Evolutionary conservation across 2,329 filamentous ascomycete genomes (phyloP), one percentile per base, ranked within the genome.

Genomic region (Botryotinia globosa): DNA sequence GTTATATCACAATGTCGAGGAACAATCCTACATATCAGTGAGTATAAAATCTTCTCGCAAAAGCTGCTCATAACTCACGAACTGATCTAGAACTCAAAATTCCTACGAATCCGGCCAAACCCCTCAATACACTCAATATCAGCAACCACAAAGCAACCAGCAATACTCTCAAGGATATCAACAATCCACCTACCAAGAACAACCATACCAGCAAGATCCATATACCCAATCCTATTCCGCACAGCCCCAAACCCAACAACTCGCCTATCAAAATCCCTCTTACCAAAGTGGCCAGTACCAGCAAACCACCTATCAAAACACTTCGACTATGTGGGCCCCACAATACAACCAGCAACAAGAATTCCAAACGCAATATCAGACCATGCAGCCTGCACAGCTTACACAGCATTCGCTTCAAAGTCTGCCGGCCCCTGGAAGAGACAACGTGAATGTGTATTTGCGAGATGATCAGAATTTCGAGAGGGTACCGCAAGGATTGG

Each of bases 391-490:
- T 7, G 51, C 29, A 1, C 51, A 71, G 10, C 65, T 70, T 6
- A 62, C 56, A 1, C 61, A 67, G 3, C 56, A 65, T n/a, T 72
- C 75, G 18, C 37, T 72, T 0, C 70, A 42, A 8, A 22, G 6
- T 20, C 29, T 72, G 6, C 51, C 70, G 4, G 1, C 7, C 4
- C 63, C 70, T 16, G 48, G 51, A 14, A 58, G 62, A 48, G 51
- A 67, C 8, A 74, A 76, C n/a, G 14, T 76, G 44, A 32, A 74
- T 22, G 73, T 56, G n/a, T 77, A 77, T 66, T 25, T 76, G 10
- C 16, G 56, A 10, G 48, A 48, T 8, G 48, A 64, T 18, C 65
- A 76, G 22, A 61, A 74, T 37, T 74, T 74, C 34, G 76, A 76
- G 68, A 75, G 59, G 34, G 25, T 71, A 4, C 32, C 68, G 3